A percentile compares a stretch with the other conserved stretches of the same genome.
phyloP scores from a whole-genome alignment of 106 monocot species.

The Vanilla planifolia region DNA sequence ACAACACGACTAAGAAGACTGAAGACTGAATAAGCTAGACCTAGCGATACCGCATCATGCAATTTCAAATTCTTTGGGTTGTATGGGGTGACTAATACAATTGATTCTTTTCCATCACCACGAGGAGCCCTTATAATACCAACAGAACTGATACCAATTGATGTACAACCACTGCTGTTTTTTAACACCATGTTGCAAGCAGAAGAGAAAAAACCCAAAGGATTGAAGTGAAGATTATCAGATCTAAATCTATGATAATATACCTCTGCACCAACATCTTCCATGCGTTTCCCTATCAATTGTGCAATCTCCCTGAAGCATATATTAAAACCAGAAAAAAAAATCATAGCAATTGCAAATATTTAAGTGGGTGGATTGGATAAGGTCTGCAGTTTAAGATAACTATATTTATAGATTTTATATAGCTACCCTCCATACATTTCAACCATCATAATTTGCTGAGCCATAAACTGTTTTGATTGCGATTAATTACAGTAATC shows the following conservation, averaged over 20 bases:
- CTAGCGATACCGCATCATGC: conserved; percentile 52
- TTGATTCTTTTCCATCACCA: conserved; percentile 95
- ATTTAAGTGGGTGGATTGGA: neutral
- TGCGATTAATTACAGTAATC: neutral
- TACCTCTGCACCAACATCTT: conserved; percentile 63
- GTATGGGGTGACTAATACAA: conserved; percentile 83
- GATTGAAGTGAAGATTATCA: conserved; percentile 28
- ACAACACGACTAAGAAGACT: conserved; percentile 57
- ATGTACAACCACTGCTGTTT: conserved; percentile 31
- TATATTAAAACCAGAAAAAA: conserved; percentile 7
- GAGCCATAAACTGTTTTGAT: too few species aligned
- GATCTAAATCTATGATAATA: conserved; percentile 65
- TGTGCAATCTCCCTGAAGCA: conserved; percentile 45
- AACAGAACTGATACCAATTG: conserved; percentile 51
- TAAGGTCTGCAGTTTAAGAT: neutral
- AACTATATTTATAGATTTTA: too few species aligned
- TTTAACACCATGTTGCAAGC: conserved; percentile 3
- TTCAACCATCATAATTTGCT: too few species aligned
- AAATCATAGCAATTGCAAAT: neutral
- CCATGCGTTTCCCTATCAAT: conserved; percentile 52
- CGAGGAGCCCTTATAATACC: conserved; percentile 82
- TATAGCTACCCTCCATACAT: too few species aligned
- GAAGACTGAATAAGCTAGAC: conserved; percentile 77
- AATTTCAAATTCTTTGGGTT: conserved; percentile 45
- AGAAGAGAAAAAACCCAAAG: conserved; percentile 67